These are phyloP conservation scores for Pinguiococcus pyrenoidosus DNA, from an alignment of 108 stramenopile genomes.

Conservation along the genomic window DNA sequence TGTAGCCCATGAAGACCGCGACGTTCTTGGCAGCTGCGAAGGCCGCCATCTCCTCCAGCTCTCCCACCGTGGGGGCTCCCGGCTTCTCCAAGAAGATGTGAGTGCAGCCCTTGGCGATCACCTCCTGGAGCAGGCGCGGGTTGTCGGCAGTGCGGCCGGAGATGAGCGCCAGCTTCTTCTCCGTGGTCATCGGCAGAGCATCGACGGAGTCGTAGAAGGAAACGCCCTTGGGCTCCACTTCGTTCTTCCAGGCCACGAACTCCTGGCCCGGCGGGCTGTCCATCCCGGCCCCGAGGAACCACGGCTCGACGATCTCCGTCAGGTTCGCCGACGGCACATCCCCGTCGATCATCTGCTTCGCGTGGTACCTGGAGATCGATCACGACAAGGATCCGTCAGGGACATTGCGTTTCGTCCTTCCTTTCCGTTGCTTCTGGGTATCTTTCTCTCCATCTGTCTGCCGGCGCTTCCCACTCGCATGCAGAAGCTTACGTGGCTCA, in stretches of 20 bases:
- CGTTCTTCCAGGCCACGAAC: too few relatives aligned
- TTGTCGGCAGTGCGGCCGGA: slow-evolving; percentile 76
- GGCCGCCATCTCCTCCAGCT: slow-evolving; percentile 59
- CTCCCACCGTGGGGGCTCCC: slow-evolving; percentile 67
- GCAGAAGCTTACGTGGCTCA: too few relatives aligned
- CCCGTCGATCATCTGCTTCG: slow-evolving; percentile 61
- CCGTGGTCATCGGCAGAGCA: too few relatives aligned
- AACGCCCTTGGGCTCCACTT: too few relatives aligned
- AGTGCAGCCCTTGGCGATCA: slow-evolving; percentile 47
- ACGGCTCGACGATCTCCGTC: slow-evolving; percentile 71
- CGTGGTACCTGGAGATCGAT: slow-evolving; percentile 34
- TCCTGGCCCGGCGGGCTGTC: too few relatives aligned
- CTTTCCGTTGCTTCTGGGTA: too few relatives aligned
- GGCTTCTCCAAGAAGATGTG: slow-evolving; percentile 79
- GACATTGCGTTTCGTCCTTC: background rate
- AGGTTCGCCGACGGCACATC: slow-evolving; percentile 62
- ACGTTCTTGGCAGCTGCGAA: slow-evolving; percentile 55
- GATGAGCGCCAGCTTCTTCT: slow-evolving; percentile 59
- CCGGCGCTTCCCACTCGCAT: too few relatives aligned
- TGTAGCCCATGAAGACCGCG: slow-evolving; percentile 79
- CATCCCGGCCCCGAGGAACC: slow-evolving; percentile 67
- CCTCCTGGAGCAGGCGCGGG: slow-evolving; percentile 54
- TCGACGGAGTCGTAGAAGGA: too few relatives aligned
- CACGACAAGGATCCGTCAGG: background rate
- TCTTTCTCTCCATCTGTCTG: too few relatives aligned